phyloP scores from a whole-genome alignment of 495 filamentous ascomycete genomes.

The Penicillium silybi region DNA sequence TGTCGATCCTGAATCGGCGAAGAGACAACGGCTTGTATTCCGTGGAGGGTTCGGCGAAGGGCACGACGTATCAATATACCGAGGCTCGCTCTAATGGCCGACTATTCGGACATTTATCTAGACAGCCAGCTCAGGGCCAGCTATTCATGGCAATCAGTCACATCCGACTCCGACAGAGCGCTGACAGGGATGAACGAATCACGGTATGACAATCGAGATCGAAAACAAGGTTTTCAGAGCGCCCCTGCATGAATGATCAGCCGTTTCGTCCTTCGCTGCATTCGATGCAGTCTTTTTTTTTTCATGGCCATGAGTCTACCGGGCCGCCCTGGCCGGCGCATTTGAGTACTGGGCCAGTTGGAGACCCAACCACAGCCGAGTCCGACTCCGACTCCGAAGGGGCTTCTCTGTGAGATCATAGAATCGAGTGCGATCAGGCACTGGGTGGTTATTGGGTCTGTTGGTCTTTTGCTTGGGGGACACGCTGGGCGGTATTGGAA shows the following conservation, averaged over 20 bases:
- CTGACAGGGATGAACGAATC: slow-evolving; percentile 7
- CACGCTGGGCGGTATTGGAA: not conserved
- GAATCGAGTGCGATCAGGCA: not conserved
- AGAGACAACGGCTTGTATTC: slow-evolving; percentile 1
- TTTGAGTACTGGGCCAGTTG: not conserved
- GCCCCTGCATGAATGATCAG: not conserved
- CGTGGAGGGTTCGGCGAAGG: slow-evolving; percentile 1
- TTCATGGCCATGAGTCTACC: not conserved
- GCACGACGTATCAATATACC: slow-evolving; percentile 14
- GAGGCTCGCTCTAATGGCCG: not conserved
- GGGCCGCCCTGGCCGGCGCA: not conserved
- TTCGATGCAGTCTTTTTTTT: not conserved
- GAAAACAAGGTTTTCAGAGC: not conserved
- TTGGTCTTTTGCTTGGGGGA: not conserved
- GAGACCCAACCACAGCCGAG: slow-evolving; percentile 2
- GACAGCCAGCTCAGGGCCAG: not conserved
- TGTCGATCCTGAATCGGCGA: slow-evolving; percentile 5
- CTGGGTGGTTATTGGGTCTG: not conserved
- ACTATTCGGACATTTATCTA: not conserved
- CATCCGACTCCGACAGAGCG: slow-evolving; percentile 8
- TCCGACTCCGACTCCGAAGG: slow-evolving; percentile 25
- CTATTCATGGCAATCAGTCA: not conserved
- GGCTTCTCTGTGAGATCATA: not conserved
- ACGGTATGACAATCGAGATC: not conserved
- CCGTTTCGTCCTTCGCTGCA: not conserved